Base-by-base conservation (phyloP, 1,284 basidiomycete genomes). In the Chondrostereum purpureum region DNA sequence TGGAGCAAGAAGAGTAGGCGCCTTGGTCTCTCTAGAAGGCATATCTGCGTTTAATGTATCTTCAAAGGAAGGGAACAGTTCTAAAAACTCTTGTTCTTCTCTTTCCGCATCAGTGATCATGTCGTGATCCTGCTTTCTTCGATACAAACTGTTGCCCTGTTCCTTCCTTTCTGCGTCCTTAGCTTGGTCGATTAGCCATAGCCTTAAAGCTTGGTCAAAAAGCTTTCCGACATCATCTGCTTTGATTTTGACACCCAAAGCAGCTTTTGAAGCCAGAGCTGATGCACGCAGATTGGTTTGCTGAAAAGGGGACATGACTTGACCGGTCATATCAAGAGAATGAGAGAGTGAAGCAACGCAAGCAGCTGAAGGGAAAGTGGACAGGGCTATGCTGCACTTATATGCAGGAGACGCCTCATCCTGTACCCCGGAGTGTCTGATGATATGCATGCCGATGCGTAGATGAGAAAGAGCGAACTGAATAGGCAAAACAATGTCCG, bases 51-150 rank as follows among this genome's bases (percentile, higher is more conserved):
- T 5, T 10, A 11, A 41, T 55, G 14, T 55, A 52, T 85, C 76
- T 37, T 84, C 85, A 57, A 86, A 97, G 16, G 82, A 79, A 2
- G 94, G 92, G 64, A 98, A 97, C 39, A 96, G 63, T 2, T 75
- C 65, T 18, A 79, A 66, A 59, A 96, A 91, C 57, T 97, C 94
- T 49, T 74, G 71, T 60, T 88, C 88, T 57, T 95, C 88, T 27
- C 75, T 58, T 53, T 89, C 87, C 8, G 79, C 79, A 50, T 93
- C 94, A 10, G 75, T 76, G 8, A 76, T 64, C 19, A 75, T 73
- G 20, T 77, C 70, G 42, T 88, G 67, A 22, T 81, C 75, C 20
- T 76, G 64, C 45, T 73, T 73, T 45, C 75, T 72, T 33, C 86
- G 85, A 71, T 97, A 99, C 14, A 99, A 64, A 41, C 88, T 88